phyloP scores from a whole-genome alignment of 2,329 filamentous ascomycete species.

The Diplocarpon rosae region DNA sequence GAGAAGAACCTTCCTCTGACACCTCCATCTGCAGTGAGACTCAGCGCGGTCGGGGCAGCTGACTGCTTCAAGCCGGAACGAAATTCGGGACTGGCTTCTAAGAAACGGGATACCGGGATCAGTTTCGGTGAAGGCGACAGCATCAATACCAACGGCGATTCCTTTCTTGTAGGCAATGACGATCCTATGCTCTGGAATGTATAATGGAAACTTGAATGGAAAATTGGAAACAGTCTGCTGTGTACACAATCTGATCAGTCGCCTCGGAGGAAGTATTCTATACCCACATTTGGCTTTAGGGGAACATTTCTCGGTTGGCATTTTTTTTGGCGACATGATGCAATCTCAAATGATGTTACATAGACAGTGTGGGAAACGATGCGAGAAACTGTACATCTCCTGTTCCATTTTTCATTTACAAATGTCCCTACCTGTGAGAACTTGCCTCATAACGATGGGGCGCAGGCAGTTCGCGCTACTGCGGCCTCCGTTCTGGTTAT shows the following conservation, averaged over 20 bases:
- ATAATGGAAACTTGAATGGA: background rate
- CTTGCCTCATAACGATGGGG: no score
- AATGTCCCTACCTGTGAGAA: no score
- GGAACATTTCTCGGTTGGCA: background rate
- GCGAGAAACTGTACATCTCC: no score
- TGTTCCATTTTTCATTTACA: no score
- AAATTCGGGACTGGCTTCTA: constrained; percentile 1
- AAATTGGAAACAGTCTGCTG: no score
- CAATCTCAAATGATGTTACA: no score
- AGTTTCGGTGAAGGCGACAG: constrained; percentile 14
- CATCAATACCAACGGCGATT: constrained; percentile 2
- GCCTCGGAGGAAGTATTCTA: background rate
- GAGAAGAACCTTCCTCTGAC: constrained; percentile 11
- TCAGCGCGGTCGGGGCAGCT: constrained; percentile 19
- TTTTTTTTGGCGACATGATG: no score
- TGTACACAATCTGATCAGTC: constrained; percentile 2
- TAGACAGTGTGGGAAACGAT: no score
- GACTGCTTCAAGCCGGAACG: constrained; percentile 8
- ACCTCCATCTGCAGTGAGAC: constrained; percentile 16
- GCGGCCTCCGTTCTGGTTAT: no score
- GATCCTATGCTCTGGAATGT: constrained; percentile 14
- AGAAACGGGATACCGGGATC: constrained; percentile 13
- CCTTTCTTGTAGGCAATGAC: constrained; percentile 12
- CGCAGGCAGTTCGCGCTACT: no score
- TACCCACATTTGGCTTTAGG: constrained; percentile 5